Evolutionary conservation across 2,329 filamentous ascomycete species (phyloP), one percentile per base, ranked within the genome.

Genomic region (Penicillium paneum): DNA sequence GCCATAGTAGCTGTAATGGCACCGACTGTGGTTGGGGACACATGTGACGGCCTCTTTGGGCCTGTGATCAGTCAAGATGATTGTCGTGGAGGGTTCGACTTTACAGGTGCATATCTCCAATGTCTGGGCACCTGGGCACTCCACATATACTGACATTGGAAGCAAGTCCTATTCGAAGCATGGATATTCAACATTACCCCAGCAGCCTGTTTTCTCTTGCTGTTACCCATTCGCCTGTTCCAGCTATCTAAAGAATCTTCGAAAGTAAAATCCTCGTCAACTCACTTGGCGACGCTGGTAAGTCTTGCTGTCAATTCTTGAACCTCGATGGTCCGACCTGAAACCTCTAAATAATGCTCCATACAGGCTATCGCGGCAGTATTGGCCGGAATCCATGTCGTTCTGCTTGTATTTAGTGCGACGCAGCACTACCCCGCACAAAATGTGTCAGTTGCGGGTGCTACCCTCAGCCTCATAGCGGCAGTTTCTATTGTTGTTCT

Each of bases 401-500:
- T 15, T 13, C n/a, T 44, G 26, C 41, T 44, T 31, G 41, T 44
- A 15, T 44, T 44, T 19, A 44, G 3, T 21, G 26, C 41, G 13
- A 21, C 26, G 8, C 41, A 44, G 12, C n/a, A 52, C 35, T 29
- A 31, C n/a, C 24, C 24, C 15, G 39, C 31, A 40, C 44, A 34
- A 34, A 48, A 42, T 38, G 46, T 35, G 11, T 44, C 41, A 47
- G 34, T 34, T 38, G 55, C 34, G 4, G 45, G 50, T 21, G 39
- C 40, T 31, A 49, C 53, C 12, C 49, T 67, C 17, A 56, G 57
- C 39, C 58, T 65, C 36, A 35, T 59, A 43, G 55, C 57, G 12
- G 64, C 61, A 11, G 55, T 61, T 29, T 55, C 34, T 7, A 39
- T 64, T 58, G 10, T 66, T 43, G 7, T 60, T 15, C 53, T 58